A percentile compares a stretch with the other conserved stretches of the same genome.
Conservation (phyloP, 2,329 filamentous ascomycete genomes). For the Dendrostoma leiphaemia region DNA sequence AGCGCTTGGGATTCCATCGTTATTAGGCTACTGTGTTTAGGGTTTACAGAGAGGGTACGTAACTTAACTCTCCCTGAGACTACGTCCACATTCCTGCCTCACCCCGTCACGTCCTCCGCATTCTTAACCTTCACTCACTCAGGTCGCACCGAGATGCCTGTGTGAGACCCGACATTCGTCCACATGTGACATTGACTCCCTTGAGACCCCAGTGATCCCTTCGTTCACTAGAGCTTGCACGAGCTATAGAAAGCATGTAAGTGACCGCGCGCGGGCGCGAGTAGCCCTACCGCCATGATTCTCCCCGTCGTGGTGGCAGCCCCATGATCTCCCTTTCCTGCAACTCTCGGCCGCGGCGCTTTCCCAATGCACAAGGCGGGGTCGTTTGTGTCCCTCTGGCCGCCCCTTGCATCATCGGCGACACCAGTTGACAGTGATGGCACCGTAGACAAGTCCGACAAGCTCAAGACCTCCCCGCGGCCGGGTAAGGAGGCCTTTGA, state of each 20-base stretch:
- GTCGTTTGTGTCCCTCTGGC: not conserved
- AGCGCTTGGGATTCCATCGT: not conserved
- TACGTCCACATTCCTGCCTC: not conserved
- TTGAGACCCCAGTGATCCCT: not conserved
- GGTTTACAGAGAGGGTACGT: not conserved
- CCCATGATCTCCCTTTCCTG: not conserved
- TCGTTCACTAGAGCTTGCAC: no score
- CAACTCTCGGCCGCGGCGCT: not conserved
- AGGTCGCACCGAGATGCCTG: not conserved
- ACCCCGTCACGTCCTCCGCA: not conserved
- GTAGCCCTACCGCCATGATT: no score
- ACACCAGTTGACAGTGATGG: not conserved
- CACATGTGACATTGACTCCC: not conserved
- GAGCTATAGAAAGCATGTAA: not conserved
- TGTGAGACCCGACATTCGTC: not conserved
- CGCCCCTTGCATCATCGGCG: not conserved
- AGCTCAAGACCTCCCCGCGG: not conserved
- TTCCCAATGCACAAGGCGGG: conserved; percentile 1
- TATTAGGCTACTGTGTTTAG: no score
- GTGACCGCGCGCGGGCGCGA: not conserved
- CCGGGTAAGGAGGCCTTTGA: not conserved
- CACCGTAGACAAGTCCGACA: not conserved
- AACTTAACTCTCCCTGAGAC: not conserved
- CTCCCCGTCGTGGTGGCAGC: no score
- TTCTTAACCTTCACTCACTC: not conserved